phyloP scores from a whole-genome alignment of 2,329 filamentous ascomycete species.

The Penicillium sp. region DNA sequence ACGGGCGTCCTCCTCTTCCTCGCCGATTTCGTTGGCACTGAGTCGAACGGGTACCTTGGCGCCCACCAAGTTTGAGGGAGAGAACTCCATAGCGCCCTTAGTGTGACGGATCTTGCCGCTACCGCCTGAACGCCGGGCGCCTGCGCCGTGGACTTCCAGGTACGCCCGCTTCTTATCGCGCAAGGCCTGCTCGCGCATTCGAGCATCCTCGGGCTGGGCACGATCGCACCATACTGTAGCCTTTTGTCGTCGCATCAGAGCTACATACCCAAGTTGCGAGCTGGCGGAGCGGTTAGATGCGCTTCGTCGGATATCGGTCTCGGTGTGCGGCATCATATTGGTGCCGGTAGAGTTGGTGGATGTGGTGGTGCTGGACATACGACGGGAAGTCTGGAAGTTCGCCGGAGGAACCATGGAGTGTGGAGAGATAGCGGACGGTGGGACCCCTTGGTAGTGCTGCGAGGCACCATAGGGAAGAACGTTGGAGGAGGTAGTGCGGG shows the following conservation, averaged over 20 bases:
- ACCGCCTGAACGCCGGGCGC: slow-evolving; percentile 57
- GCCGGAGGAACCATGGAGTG: slow-evolving; percentile 27
- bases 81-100: slow-evolving; percentile 76
- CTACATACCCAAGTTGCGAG: slow-evolving; percentile 77
- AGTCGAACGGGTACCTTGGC: slow-evolving; percentile 86
- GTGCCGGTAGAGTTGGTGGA: slow-evolving; percentile 42
- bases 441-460: slow-evolving; percentile 26
- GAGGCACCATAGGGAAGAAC: slow-evolving; percentile 30
- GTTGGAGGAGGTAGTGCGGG: slow-evolving; percentile 41
- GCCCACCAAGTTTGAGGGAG: slow-evolving; percentile 69
- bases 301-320: slow-evolving; percentile 61
- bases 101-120: slow-evolving; percentile 82
- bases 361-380: slow-evolving; percentile 41
- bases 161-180: slow-evolving; percentile 84
- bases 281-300: slow-evolving; percentile 74
- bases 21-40: slow-evolving; percentile 92
- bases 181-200: slow-evolving; percentile 75
- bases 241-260: slow-evolving; percentile 93
- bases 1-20: slow-evolving; percentile 67
- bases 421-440: slow-evolving; percentile 26
- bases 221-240: slow-evolving; percentile 98
- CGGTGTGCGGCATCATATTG: slow-evolving; percentile 25
- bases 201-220: slow-evolving; percentile 85
- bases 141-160: slow-evolving; percentile 69
- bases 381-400: slow-evolving; percentile 30